These are phyloP conservation scores for Stemphylium vesicarium DNA, from an alignment of 2,329 filamentous ascomycete species.

Conservation along the genomic window DNA sequence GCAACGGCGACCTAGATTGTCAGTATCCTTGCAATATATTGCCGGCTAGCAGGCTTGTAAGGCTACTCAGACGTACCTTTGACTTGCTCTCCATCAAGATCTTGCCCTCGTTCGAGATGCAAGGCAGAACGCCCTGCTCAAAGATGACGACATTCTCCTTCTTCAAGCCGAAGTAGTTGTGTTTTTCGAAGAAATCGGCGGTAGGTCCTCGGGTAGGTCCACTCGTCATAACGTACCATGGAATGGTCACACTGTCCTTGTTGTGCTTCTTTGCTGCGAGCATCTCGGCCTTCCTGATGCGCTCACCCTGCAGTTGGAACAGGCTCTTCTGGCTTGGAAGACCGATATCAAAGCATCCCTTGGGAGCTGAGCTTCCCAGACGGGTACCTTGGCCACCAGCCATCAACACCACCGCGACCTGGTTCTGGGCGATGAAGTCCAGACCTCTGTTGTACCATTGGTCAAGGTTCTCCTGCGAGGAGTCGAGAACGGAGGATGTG, in stretches of 20 bases:
- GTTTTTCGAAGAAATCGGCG: constrained; percentile 88
- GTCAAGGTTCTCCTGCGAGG: constrained; percentile 75
- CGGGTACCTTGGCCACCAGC: constrained; percentile 96
- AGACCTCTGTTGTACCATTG: constrained; percentile 81
- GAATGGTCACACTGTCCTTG: constrained; percentile 67
- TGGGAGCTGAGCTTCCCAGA: constrained; percentile 91
- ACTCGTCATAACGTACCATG: constrained; percentile 99
- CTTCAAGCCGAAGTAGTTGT: constrained; percentile 88
- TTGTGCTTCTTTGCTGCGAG: constrained; percentile 75
- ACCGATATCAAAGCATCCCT: constrained; percentile 97
- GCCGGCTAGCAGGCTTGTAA: neutral
- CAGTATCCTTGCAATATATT: constrained; percentile 10
- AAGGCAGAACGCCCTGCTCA: constrained; percentile 95
- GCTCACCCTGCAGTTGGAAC: constrained; percentile 96
- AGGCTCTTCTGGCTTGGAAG: constrained; percentile 91
- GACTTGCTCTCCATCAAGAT: constrained; percentile 91
- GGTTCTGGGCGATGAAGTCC: constrained; percentile 69
- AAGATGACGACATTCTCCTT: constrained; percentile 90
- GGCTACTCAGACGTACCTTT: constrained; percentile 60
- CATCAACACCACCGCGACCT: constrained; percentile 89
- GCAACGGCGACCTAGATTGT: constrained; percentile 76
- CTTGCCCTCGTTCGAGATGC: constrained; percentile 97
- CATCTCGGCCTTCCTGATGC: constrained; percentile 84
- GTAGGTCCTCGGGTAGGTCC: constrained; percentile 90
- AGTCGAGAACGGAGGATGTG: constrained; percentile 90